Base-by-base conservation (phyloP, 31 red algal species). In the Asparagopsis taxiformis region DNA sequence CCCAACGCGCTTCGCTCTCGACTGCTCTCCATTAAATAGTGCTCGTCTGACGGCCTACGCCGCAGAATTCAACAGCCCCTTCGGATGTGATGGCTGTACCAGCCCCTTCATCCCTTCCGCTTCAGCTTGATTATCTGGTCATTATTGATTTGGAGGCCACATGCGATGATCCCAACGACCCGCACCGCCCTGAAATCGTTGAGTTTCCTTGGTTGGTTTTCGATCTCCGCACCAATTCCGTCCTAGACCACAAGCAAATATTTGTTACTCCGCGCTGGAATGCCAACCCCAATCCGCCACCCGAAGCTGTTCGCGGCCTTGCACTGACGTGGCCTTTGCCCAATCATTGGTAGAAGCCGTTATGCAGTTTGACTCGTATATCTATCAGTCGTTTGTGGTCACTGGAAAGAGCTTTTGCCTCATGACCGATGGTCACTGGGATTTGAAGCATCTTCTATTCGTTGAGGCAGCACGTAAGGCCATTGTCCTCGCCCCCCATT, bases 351-450 rank as follows among this genome's bases (percentile, higher is more conserved):
- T 50, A 28, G 74, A 84, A 54, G 68, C 90, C 36, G 41, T 92
- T 4, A 9, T 80, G 3, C 78, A 85, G 33, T 80, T 95, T 36
- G 84, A 86, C 30, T 51, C 79, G 22, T 89, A 82, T 70, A 48
- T 95, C 35, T 80, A 85, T 61, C 69, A 56, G 39, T 74, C 64
- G 30, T 86, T 95, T 66, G 52, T 72, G 25, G 31, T 71, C 19
- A n/a, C 51, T 16, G 59, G 51, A 13, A 86, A 85, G 57, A 70
- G 68, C 1, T 95, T 82, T 46, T 71, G 55, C 37, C 54, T 95
- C 13, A 34, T 80, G 22, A 89, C 91, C 0, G 89, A 95, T 51
- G 79, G 85, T 0, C 85, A 67, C 17, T 95, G 91, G 91, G 85
- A 89, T 64, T 31, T 95, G 31, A 49, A 70, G 17, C 44, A 80